A percentile compares a stretch with the other conserved stretches of the same genome.
Conservation (phyloP, 805 yeast species). For the Monosporozyma solicola region DNA sequence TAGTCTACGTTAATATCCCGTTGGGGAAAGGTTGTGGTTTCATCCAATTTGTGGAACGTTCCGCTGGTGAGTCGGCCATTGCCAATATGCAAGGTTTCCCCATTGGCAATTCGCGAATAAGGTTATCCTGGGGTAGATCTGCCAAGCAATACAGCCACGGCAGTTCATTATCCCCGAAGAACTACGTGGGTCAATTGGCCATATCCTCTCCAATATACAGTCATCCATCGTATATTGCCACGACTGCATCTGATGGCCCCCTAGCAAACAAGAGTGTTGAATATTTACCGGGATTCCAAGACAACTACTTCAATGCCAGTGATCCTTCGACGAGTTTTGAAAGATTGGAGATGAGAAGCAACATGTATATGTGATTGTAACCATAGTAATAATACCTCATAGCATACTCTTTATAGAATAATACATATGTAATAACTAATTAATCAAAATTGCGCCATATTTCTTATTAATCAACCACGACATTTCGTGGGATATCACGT, state of each 20-base stretch:
- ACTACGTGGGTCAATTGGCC: background rate
- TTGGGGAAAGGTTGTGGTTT: constrained; percentile 74
- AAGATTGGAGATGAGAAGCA: background rate
- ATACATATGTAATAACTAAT: background rate
- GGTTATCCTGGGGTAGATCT: constrained; percentile 85
- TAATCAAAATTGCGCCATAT: background rate
- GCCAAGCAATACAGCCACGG: constrained; percentile 11
- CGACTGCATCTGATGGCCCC: background rate
- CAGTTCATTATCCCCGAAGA: background rate
- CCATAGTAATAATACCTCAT: background rate
- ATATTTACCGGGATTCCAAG: background rate
- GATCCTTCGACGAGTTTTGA: background rate
- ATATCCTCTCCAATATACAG: background rate
- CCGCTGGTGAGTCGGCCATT: constrained; percentile 80
- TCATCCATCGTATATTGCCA: background rate
- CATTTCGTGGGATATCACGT: too few relatives aligned
- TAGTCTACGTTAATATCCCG: constrained; percentile 72
- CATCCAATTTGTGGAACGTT: constrained; percentile 68
- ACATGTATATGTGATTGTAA: background rate
- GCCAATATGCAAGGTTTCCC: constrained; percentile 84
- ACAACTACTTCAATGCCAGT: background rate
- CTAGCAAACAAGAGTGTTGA: background rate
- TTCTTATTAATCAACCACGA: background rate
- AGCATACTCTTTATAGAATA: background rate
- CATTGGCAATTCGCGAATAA: constrained; percentile 71